Evolutionary conservation across 2,329 filamentous ascomycete species (phyloP), one percentile per base, ranked within the genome.

Genomic region (Colletotrichum sp.): DNA sequence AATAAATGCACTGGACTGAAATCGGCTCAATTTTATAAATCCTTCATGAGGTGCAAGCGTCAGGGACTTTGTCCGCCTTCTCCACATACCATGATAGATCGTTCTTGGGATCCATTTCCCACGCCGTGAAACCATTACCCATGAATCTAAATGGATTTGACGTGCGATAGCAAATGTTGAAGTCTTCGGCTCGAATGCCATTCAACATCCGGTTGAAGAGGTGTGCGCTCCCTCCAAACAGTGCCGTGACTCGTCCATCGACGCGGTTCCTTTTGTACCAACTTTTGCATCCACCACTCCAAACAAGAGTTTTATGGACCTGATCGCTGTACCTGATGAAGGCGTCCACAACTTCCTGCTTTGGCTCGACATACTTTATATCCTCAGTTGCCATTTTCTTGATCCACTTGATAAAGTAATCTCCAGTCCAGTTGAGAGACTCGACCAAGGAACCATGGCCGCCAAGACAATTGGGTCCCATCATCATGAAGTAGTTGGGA

Each of bases 211-310:
- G 78, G 57, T 82, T 80, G 79, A 85, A 87, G 24, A 85, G 80
- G 62, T 86, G 81, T 10, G 83, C 82, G 72, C 83, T 86, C 28
- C 88, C 88, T 13, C 85, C 84, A 79, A 86, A 89, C n/a, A 86
- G 81, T 8, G 87, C 87, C 24, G 86, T 84, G 39, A 89, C 84
- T 49, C 86, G 81, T 21, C 88, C 87, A 60, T 88, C 84, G 6
- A 84, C 80, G 3, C 80, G 83, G 49, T 84, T 83, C 39, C 84
- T 83, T 81, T 90, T 90, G 79, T 89, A 89, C 87, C 88, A 90
- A 36, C 84, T 86, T 67, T 83, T 83, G 75, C 87, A 89, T 3
- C 78, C 80, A 30, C 81, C 81, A 1, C 84, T 81, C 82, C 86
- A 89, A 1, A 86, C 84, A 1, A 84, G 83, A 13, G 83, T 84